Conservation (phyloP, 352 stramenopile species). For the Phytophthora megakarya region DNA sequence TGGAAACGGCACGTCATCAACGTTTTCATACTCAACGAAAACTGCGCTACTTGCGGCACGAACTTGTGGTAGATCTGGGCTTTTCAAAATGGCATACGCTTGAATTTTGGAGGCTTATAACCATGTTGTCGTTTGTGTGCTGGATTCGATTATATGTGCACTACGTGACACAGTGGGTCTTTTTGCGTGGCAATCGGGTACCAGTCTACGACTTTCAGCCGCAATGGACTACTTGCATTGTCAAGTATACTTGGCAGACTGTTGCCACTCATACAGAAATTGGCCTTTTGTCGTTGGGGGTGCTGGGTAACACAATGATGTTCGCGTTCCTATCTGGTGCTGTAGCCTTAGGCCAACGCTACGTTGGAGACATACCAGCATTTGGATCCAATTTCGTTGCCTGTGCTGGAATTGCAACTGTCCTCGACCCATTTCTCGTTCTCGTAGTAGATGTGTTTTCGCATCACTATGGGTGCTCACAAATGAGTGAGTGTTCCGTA, state of each 20-base stretch:
- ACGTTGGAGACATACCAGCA: slow-evolving; percentile 71
- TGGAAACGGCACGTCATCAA: slow-evolving; percentile 58
- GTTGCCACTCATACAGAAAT: slow-evolving; percentile 72
- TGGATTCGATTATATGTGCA: slow-evolving; percentile 91
- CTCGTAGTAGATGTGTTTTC: slow-evolving; percentile 75
- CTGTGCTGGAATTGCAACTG: slow-evolving; percentile 69
- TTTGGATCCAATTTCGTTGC: slow-evolving; percentile 80
- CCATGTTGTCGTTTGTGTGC: slow-evolving; percentile 68
- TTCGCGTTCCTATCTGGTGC: slow-evolving; percentile 54
- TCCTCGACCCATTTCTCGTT: slow-evolving; percentile 86
- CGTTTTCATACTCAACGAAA: slow-evolving; percentile 75
- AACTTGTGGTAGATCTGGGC: slow-evolving; percentile 79
- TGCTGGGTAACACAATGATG: slow-evolving; percentile 57
- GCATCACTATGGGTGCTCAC: slow-evolving; percentile 79
- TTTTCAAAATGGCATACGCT: slow-evolving; percentile 55
- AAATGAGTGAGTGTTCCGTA: slow-evolving; percentile 42
- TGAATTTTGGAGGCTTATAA: slow-evolving; percentile 80
- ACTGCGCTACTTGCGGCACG: slow-evolving; percentile 76
- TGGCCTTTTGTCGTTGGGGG: slow-evolving; percentile 62
- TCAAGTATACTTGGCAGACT: slow-evolving; percentile 87
- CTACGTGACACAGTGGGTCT: slow-evolving; percentile 88
- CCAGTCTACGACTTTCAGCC: slow-evolving; percentile 84
- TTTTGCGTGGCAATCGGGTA: slow-evolving; percentile 63
- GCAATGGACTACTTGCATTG: slow-evolving; percentile 61
- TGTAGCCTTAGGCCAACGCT: slow-evolving; percentile 44